Evolutionary conservation across 805 yeast species (phyloP).

Genomic region (Debaryomyces tyrocola): DNA sequence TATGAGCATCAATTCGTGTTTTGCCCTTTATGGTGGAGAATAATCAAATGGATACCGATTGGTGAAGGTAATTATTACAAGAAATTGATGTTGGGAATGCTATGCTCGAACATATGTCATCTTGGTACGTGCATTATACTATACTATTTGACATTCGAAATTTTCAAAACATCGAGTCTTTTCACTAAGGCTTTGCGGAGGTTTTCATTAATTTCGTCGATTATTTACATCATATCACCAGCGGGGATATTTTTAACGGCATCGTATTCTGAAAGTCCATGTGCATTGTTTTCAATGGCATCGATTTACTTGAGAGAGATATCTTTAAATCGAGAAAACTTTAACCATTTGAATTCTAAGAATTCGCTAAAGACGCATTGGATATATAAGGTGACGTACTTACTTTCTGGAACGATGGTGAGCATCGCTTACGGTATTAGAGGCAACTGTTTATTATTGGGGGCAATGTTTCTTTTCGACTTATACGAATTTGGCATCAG

Average conservation of each 20-base stretch:
- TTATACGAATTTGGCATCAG: slow-evolving; percentile 24
- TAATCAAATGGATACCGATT: slow-evolving; percentile 30
- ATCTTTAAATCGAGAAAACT: slow-evolving; percentile 21
- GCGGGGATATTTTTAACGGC: slow-evolving; percentile 77
- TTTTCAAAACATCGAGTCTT: slow-evolving; percentile 22
- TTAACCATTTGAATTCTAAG: slow-evolving; percentile 11
- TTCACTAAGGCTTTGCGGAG: slow-evolving; percentile 12
- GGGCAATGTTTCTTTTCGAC: slow-evolving; percentile 65
- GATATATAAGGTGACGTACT: slow-evolving; percentile 23
- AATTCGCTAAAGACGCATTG: slow-evolving; percentile 14
- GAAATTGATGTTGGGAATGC: slow-evolving; percentile 47
- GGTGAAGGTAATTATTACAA: slow-evolving; percentile 38
- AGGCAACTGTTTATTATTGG: slow-evolving; percentile 75
- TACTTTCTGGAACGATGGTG: slow-evolving; percentile 54
- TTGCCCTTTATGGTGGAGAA: slow-evolving; percentile 71
- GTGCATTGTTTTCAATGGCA: slow-evolving; percentile 57
- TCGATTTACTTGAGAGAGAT: slow-evolving; percentile 55
- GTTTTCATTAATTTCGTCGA: slow-evolving; percentile 29
- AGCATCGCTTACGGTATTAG: slow-evolving; percentile 63
- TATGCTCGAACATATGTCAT: slow-evolving; percentile 55
- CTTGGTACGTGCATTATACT: slow-evolving; percentile 48
- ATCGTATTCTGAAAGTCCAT: slow-evolving; percentile 74
- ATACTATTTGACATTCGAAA: slow-evolving; percentile 45
- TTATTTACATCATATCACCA: slow-evolving; percentile 62
- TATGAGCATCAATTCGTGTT: slow-evolving; percentile 93